Evolutionary conservation across 1,139 yeast species (phyloP).

Genomic region (Pneumocystis murina): DNA sequence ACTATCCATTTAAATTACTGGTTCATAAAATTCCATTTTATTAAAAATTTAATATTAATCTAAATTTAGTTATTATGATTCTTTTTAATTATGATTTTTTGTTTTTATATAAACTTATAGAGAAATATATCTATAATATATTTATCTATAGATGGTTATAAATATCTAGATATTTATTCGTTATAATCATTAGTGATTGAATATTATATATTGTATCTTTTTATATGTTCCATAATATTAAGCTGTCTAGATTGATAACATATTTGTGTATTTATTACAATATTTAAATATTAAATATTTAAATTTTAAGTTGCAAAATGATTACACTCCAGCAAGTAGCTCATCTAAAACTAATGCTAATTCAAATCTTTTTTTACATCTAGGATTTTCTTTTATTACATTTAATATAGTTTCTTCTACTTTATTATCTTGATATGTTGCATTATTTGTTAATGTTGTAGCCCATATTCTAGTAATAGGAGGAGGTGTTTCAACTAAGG

Average conservation of each 20-base stretch:
- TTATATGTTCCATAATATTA: background rate
- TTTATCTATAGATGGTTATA: background rate
- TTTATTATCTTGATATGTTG: background rate
- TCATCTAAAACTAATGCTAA: constrained; percentile 2
- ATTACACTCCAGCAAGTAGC: constrained; percentile 1
- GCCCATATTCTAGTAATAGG: constrained; percentile 1
- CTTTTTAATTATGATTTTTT: background rate
- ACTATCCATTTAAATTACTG: constrained; percentile 38
- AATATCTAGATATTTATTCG: background rate
- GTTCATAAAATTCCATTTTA: constrained; percentile 5
- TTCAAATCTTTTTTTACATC: constrained; percentile 2
- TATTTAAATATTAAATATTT: background rate
- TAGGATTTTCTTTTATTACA: background rate
- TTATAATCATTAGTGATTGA: background rate
- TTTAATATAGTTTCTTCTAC: background rate
- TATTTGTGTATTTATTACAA: background rate
- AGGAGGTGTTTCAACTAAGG: background rate
- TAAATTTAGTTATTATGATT: background rate
- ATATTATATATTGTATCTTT: background rate
- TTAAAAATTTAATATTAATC: background rate
- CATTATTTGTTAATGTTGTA: background rate
- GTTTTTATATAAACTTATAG: background rate
- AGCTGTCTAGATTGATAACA: background rate
- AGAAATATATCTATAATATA: background rate
- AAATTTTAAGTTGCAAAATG: background rate